A percentile compares a stretch with the other conserved stretches of the same genome.
phyloP scores from a whole-genome alignment of 345 rosid genomes.

The Euphorbia peplus region DNA sequence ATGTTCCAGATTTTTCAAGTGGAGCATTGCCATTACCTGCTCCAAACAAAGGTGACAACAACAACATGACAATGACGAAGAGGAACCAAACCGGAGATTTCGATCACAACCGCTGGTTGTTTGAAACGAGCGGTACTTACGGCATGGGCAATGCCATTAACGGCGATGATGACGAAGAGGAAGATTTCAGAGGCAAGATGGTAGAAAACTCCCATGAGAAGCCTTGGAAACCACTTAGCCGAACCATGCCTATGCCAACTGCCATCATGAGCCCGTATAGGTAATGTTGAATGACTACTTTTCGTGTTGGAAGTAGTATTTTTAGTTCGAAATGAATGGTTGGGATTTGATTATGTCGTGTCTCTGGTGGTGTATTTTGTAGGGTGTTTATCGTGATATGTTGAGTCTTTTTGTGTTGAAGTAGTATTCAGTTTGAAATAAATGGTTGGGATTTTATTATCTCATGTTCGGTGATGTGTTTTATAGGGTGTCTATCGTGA shows the following conservation, averaged over 20 bases:
- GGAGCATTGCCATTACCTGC: conserved; percentile 75
- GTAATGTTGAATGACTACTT: conserved; percentile 6
- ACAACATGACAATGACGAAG: conserved; percentile 82
- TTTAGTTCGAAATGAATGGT: too few relatives aligned
- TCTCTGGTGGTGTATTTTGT: too few relatives aligned
- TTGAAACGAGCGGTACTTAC: conserved; percentile 80
- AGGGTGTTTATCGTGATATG: too few relatives aligned
- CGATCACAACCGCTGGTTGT: conserved; percentile 84
- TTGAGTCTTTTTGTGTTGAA: background rate
- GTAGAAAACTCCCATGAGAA: conserved; percentile 60
- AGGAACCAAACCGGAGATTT: conserved; percentile 80
- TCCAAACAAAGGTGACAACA: conserved; percentile 37
- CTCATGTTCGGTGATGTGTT: too few relatives aligned
- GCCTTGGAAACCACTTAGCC: conserved; percentile 89
- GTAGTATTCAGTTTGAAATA: background rate
- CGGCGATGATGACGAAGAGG: conserved; percentile 59
- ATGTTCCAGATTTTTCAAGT: conserved; percentile 42
- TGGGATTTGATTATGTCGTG: too few relatives aligned
- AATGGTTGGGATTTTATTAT: background rate
- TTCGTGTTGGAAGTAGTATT: too few relatives aligned
- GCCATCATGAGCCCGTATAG: conserved; percentile 82
- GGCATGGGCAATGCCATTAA: conserved; percentile 83
- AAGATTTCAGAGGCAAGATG: conserved; percentile 48
- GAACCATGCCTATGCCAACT: conserved; percentile 49
- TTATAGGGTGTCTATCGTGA: too few relatives aligned